Conservation (phyloP, 2,329 filamentous ascomycete species). For the Sclerotinia minor region DNA sequence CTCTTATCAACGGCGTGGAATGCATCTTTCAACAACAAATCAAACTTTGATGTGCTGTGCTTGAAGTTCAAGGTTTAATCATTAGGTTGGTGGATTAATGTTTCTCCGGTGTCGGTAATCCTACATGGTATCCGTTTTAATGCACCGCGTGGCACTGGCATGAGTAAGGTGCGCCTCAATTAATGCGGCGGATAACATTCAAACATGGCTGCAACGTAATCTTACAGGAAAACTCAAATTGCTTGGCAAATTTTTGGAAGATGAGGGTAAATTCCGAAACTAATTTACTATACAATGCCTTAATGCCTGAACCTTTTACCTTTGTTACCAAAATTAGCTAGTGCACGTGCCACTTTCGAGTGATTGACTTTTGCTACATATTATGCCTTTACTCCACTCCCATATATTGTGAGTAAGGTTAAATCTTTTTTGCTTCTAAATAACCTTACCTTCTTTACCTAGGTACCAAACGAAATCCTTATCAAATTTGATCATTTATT, state of each 20-base stretch:
- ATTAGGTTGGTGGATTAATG: neutral
- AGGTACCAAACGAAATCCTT: neutral
- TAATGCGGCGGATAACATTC: neutral
- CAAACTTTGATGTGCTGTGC: neutral
- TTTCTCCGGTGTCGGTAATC: neutral
- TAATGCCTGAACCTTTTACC: too few relatives aligned
- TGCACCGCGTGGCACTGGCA: neutral
- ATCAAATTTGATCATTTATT: neutral
- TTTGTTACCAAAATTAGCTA: neutral
- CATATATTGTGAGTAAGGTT: neutral
- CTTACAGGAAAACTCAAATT: neutral
- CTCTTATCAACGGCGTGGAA: neutral
- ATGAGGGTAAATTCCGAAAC: too few relatives aligned
- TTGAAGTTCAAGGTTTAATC: neutral
- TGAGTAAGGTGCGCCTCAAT: neutral
- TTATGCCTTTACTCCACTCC: neutral
- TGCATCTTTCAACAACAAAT: neutral
- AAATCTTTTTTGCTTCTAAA: too few relatives aligned
- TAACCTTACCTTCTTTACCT: neutral
- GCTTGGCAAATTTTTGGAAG: too few relatives aligned
- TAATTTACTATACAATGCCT: too few relatives aligned
- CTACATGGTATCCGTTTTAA: neutral
- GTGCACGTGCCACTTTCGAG: neutral
- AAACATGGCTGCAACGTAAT: neutral
- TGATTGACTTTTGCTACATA: neutral